Conservation (phyloP, 2,329 filamentous ascomycete genomes). For the Beauveria bassiana region DNA sequence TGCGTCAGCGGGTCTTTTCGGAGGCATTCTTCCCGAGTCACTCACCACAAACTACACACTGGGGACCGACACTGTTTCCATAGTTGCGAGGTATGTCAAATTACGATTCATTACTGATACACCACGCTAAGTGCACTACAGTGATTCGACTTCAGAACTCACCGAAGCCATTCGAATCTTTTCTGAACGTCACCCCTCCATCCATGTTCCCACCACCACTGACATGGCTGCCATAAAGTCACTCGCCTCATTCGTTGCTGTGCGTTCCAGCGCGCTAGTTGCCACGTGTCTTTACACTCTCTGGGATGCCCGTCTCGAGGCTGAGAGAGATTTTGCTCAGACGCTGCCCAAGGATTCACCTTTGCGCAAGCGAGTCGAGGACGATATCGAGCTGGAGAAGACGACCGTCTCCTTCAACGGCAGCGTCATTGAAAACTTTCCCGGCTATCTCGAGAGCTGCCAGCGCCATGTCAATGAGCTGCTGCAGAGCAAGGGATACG, state of each 20-base stretch:
- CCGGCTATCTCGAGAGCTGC: slow-evolving; percentile 53
- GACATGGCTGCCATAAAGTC: slow-evolving; percentile 47
- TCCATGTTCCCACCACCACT: slow-evolving; percentile 28
- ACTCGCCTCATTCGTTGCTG: slow-evolving; percentile 47
- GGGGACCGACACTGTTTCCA: slow-evolving; percentile 52
- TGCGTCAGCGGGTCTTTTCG: slow-evolving; percentile 44
- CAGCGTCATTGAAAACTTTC: slow-evolving; percentile 72
- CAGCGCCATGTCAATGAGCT: slow-evolving; percentile 58
- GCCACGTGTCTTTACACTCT: slow-evolving; percentile 52
- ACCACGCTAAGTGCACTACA: slow-evolving; percentile 22
- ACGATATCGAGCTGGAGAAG: slow-evolving; percentile 37
- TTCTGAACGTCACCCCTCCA: slow-evolving; percentile 40
- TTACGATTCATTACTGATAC: background rate
- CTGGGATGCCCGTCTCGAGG: slow-evolving; percentile 47
- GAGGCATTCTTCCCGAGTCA: slow-evolving; percentile 47
- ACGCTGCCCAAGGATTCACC: slow-evolving; percentile 24
- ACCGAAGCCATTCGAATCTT: slow-evolving; percentile 41
- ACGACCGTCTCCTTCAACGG: slow-evolving; percentile 71
- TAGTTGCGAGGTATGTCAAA: slow-evolving; percentile 46
- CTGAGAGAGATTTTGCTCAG: slow-evolving; percentile 30
- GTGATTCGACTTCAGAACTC: slow-evolving; percentile 37
- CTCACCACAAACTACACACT: slow-evolving; percentile 47
- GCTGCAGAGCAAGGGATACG: slow-evolving; percentile 29
- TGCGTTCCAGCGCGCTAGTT: slow-evolving; percentile 51
- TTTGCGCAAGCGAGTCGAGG: slow-evolving; percentile 39